Percentiles rank a stretch among this genome's conserved stretches.
Evolutionary conservation across 148 eudicot genomes (phyloP).

Genomic region (Dianthus caryophyllus): DNA sequence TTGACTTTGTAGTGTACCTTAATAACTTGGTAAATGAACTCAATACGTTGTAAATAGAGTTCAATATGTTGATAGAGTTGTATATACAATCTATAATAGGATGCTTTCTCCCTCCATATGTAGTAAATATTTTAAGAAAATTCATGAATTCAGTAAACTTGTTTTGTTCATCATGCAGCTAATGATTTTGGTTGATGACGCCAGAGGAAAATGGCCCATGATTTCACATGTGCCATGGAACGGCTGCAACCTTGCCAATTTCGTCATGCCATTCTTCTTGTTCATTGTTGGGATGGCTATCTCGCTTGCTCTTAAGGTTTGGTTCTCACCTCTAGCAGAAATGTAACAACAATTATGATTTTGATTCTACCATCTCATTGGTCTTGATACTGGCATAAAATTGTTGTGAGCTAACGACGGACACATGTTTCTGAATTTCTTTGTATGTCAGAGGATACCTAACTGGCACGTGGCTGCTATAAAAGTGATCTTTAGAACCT

Average conservation of each 20-base stretch:
- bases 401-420: neutral
- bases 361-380: constrained; percentile 1
- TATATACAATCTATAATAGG: too few species aligned
- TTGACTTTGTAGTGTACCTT: too few species aligned
- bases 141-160: too few species aligned
- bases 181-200: constrained; percentile 96
- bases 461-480: constrained; percentile 37
- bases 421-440: neutral
- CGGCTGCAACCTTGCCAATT: constrained; percentile 86
- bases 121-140: too few species aligned
- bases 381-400: neutral
- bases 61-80: too few species aligned
- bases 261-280: constrained; percentile 95
- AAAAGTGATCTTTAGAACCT: constrained; percentile 65
- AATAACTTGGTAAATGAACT: too few species aligned
- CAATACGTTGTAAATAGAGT: too few species aligned
- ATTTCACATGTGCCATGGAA: constrained; percentile 94
- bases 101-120: too few species aligned
- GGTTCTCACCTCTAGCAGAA: neutral
- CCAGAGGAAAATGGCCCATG: constrained; percentile 86
- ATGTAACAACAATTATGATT: too few species aligned
- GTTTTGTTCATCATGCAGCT: constrained; percentile 35
- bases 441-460: constrained; percentile 43
- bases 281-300: constrained; percentile 93
- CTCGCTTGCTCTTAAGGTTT: constrained; percentile 82